phyloP scores from a whole-genome alignment of 139 green algal genomes.

The Ostreobium quekettii region DNA sequence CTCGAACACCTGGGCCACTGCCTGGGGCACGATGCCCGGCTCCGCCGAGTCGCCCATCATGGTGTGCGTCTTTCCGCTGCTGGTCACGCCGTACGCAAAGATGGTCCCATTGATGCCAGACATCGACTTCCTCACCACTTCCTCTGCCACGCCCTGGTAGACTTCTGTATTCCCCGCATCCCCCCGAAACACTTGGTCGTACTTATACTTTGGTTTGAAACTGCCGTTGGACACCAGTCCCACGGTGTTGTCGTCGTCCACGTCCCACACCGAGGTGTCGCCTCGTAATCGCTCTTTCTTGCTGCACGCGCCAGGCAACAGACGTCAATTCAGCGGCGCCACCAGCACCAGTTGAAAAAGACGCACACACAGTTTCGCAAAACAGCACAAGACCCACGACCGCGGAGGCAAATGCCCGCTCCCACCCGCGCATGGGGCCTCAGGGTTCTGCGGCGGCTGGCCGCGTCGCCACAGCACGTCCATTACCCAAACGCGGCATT shows the following conservation, averaged over 20 bases:
- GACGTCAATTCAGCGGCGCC: too few species aligned
- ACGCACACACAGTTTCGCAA: too few species aligned
- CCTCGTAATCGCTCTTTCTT: slow-evolving; percentile 58
- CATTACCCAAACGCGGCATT: too few species aligned
- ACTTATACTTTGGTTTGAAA: slow-evolving; percentile 37
- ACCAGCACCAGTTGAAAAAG: too few species aligned
- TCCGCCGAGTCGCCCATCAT: slow-evolving; percentile 68
- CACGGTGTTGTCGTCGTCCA: slow-evolving; percentile 49
- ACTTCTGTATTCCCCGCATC: slow-evolving; percentile 51
- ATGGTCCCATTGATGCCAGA: slow-evolving; percentile 86
- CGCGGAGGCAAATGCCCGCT: too few species aligned
- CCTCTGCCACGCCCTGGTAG: slow-evolving; percentile 35
- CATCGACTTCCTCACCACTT: slow-evolving; percentile 50
- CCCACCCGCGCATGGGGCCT: too few species aligned
- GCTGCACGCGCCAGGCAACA: too few species aligned
- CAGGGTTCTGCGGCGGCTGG: too few species aligned
- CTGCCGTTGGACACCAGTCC: slow-evolving; percentile 28
- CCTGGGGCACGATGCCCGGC: slow-evolving; percentile 66
- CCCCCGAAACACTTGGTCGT: slow-evolving; percentile 72
- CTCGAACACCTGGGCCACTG: slow-evolving; percentile 69
- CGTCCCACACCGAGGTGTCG: slow-evolving; percentile 52
- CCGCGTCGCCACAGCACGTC: too few species aligned
- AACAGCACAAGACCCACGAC: too few species aligned
- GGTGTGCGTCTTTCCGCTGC: slow-evolving; percentile 87
- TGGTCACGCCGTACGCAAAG: slow-evolving; percentile 94